These are phyloP conservation scores for Hyphopichia homilentoma DNA, from an alignment of 805 yeast genomes.

Conservation along the genomic window DNA sequence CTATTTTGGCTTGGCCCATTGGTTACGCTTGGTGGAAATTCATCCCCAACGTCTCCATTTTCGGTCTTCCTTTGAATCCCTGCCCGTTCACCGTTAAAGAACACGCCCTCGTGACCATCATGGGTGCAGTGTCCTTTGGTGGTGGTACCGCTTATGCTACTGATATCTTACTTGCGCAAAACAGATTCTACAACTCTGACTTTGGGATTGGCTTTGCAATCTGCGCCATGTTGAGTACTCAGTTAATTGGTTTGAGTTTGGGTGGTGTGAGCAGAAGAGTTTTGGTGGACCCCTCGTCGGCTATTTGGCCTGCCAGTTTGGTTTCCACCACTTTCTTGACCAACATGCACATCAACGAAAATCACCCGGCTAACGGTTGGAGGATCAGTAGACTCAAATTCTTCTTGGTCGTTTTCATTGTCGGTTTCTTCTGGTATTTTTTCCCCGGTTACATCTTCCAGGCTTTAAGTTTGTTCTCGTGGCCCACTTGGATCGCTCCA, in stretches of 20 bases:
- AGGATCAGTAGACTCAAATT: constrained; percentile 49
- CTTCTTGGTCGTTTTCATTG: constrained; percentile 38
- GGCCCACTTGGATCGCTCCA: constrained; percentile 67
- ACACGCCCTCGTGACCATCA: constrained; percentile 52
- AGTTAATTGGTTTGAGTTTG: constrained; percentile 62
- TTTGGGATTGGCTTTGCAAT: constrained; percentile 55
- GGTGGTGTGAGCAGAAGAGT: constrained; percentile 62
- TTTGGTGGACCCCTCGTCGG: constrained; percentile 60
- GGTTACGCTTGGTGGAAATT: constrained; percentile 48
- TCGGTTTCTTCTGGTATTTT: constrained; percentile 52
- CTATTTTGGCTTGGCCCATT: constrained; percentile 57
- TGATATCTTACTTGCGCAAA: constrained; percentile 51
- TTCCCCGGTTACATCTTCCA: constrained; percentile 58
- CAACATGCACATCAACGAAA: constrained; percentile 48
- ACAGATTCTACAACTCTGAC: constrained; percentile 42
- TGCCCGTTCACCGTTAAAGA: constrained; percentile 63
- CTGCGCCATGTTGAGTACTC: constrained; percentile 51
- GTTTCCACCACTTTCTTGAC: constrained; percentile 55
- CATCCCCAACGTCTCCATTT: constrained; percentile 31
- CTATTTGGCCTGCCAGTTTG: constrained; percentile 69
- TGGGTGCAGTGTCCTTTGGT: constrained; percentile 43
- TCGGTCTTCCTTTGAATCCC: constrained; percentile 46
- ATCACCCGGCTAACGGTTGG: constrained; percentile 61
- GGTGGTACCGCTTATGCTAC: constrained; percentile 53
- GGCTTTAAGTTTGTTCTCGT: constrained; percentile 57